Conservation (phyloP, 495 filamentous ascomycete genomes). For the Xylaria intraflava region DNA sequence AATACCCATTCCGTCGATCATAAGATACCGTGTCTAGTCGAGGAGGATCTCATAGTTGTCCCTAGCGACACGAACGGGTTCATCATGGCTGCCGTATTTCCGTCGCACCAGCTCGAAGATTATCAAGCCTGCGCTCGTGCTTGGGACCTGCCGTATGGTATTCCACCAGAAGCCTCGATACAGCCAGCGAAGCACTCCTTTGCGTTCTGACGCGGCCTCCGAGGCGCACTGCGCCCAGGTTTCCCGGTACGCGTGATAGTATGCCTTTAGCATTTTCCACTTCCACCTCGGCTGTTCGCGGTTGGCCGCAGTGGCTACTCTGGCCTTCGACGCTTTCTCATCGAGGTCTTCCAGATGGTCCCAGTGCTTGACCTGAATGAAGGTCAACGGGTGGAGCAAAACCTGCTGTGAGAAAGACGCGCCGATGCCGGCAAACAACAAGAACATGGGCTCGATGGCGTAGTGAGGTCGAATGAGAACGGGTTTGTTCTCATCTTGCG, state of each 20-base stretch:
- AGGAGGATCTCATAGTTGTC: slow-evolving; percentile 74
- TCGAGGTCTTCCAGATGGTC: slow-evolving; percentile 73
- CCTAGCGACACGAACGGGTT: slow-evolving; percentile 49
- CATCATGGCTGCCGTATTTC: slow-evolving; percentile 63
- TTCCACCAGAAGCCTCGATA: slow-evolving; percentile 69
- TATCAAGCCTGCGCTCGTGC: slow-evolving; percentile 80
- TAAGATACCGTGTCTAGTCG: slow-evolving; percentile 20
- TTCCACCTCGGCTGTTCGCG: slow-evolving; percentile 26
- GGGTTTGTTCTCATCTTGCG: slow-evolving; percentile 27
- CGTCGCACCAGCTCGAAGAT: slow-evolving; percentile 84
- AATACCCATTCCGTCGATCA: not conserved
- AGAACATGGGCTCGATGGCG: slow-evolving; percentile 72
- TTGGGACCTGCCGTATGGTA: slow-evolving; percentile 76
- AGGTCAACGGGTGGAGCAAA: slow-evolving; percentile 69
- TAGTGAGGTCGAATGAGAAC: slow-evolving; percentile 75
- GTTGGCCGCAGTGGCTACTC: slow-evolving; percentile 16
- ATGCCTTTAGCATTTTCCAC: slow-evolving; percentile 54
- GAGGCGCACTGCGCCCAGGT: slow-evolving; percentile 64
- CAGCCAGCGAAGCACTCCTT: slow-evolving; percentile 62
- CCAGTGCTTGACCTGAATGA: slow-evolving; percentile 73
- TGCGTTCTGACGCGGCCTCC: slow-evolving; percentile 54
- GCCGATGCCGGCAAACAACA: slow-evolving; percentile 67
- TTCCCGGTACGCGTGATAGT: slow-evolving; percentile 68
- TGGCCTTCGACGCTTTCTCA: slow-evolving; percentile 45
- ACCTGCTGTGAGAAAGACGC: slow-evolving; percentile 71